phyloP scores from a whole-genome alignment of 2,329 filamentous ascomycete species.

The Monosporascus sp. region DNA sequence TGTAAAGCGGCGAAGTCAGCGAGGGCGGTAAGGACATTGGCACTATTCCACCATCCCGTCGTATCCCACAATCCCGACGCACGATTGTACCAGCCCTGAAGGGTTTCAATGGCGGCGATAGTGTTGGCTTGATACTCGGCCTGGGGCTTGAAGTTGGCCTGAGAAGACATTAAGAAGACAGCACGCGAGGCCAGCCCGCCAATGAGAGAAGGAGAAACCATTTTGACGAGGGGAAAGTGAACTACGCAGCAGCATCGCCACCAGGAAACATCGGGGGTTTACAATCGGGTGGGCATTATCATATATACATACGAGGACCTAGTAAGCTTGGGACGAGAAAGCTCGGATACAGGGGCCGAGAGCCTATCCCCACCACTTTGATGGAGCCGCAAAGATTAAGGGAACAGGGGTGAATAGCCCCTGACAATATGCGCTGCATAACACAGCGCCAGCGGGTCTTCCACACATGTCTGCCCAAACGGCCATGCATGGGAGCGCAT shows the following conservation, averaged over 20 bases:
- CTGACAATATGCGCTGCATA: not conserved
- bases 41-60: conserved; percentile 58
- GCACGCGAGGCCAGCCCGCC: conserved; percentile 25
- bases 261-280: not conserved
- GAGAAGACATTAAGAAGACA: conserved; percentile 26
- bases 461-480: not conserved
- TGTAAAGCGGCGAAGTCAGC: conserved; percentile 33
- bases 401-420: not conserved
- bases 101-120: conserved; percentile 22
- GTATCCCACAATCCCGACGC: conserved; percentile 50
- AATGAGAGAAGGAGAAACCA: conserved; percentile 25
- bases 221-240: conserved; percentile 4
- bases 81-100: conserved; percentile 50
- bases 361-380: not conserved
- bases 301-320: not conserved
- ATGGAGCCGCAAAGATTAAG: not conserved
- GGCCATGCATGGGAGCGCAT: not conserved
- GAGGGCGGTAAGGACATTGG: conserved; percentile 52
- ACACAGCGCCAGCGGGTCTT: not conserved
- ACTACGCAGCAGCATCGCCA: not conserved
- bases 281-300: not conserved
- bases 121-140: conserved; percentile 21
- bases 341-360: not conserved
- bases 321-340: not conserved
- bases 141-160: conserved; percentile 13